These are phyloP conservation scores for Chaetomiaceae sp. DNA, from an alignment of 2,329 filamentous ascomycete genomes.

Conservation along the genomic window DNA sequence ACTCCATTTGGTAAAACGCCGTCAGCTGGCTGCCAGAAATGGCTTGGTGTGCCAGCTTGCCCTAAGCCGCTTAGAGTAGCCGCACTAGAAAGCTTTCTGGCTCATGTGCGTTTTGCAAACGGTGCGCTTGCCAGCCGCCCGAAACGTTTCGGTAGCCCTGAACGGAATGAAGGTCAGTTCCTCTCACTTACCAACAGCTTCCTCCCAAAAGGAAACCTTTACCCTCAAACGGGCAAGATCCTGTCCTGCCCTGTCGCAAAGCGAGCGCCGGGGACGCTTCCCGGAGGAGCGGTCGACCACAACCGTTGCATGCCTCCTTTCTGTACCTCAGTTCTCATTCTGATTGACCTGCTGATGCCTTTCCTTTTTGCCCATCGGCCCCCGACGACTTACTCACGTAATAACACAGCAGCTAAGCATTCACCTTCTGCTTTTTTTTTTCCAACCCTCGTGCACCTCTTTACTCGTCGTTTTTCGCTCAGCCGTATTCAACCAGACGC, in stretches of 20 bases:
- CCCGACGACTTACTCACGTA: too few species aligned
- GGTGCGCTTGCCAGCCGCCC: slow-evolving; percentile 8
- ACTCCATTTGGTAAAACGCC: slow-evolving; percentile 9
- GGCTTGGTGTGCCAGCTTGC: not conserved
- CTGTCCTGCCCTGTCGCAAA: not conserved
- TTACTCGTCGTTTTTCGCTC: not conserved
- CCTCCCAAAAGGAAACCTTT: not conserved
- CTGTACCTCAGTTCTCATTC: too few species aligned
- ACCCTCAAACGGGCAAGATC: not conserved
- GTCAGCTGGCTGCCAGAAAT: slow-evolving; percentile 1
- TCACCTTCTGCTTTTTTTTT: too few species aligned
- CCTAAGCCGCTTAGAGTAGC: slow-evolving; percentile 14
- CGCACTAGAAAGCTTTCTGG: slow-evolving; percentile 9
- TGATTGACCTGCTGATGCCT: too few species aligned
- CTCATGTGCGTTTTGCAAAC: slow-evolving; percentile 23
- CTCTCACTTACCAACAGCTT: not conserved
- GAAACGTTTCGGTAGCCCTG: not conserved
- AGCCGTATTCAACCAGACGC: not conserved
- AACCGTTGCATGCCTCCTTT: too few species aligned
- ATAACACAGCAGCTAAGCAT: too few species aligned
- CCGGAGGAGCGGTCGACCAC: not conserved
- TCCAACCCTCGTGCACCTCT: not conserved
- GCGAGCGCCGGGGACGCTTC: too few species aligned
- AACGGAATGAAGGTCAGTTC: slow-evolving; percentile 3
- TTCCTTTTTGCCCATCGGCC: too few species aligned